A percentile compares a stretch with the other conserved stretches of the same genome.
Evolutionary conservation across 2,329 filamentous ascomycete genomes (phyloP).

Genomic region (Sporothrix humicola): DNA sequence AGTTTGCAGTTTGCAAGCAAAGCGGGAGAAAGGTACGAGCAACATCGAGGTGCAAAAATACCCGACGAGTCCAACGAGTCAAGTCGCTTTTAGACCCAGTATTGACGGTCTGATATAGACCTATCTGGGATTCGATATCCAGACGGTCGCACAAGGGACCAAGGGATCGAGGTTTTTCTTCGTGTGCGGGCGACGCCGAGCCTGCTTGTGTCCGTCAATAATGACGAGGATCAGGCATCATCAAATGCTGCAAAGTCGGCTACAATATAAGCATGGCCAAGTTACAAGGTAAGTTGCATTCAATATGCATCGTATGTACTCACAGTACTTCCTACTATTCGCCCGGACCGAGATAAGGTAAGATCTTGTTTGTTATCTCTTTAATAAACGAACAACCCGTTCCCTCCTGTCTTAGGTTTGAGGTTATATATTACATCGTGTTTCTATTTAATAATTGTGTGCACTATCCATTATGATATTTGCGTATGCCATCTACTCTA

Average conservation of each 20-base stretch:
- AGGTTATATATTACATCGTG: neutral
- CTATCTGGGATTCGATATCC: neutral
- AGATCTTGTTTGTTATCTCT: neutral
- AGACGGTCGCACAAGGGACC: neutral
- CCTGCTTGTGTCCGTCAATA: slow-evolving; percentile 1
- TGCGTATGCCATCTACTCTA: too few relatives aligned
- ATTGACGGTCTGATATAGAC: neutral
- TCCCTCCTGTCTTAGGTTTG: neutral
- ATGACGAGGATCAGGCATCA: slow-evolving; percentile 7
- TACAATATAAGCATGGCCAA: neutral
- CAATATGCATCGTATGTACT: neutral
- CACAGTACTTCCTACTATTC: neutral
- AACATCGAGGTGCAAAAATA: neutral
- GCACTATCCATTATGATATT: too few relatives aligned
- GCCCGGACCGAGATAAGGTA: neutral
- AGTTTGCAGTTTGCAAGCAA: neutral
- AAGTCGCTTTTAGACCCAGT: neutral
- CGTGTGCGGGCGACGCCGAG: neutral
- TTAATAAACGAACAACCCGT: slow-evolving; percentile 6
- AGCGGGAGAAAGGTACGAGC: neutral
- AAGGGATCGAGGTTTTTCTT: neutral
- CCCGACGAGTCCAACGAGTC: neutral
- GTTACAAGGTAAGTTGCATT: too few relatives aligned
- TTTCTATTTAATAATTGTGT: neutral
- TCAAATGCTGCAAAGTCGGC: neutral